Percentiles rank a stretch among this genome's conserved stretches.
phyloP scores from a whole-genome alignment of 2,329 filamentous ascomycete species.

The Aspergillus carbonarius region DNA sequence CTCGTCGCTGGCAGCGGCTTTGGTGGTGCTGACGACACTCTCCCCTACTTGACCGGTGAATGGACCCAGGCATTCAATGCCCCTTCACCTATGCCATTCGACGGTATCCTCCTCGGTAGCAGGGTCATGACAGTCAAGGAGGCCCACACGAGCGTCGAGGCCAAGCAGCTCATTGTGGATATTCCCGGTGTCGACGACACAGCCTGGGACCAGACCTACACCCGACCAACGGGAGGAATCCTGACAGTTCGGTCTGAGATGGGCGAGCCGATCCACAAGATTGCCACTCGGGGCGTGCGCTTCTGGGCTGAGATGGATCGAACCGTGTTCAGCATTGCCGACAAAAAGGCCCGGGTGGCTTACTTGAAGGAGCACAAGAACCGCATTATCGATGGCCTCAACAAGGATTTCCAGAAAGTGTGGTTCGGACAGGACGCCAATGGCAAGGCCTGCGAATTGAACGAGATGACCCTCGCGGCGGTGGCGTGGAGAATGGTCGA shows the following conservation, averaged over 20 bases:
- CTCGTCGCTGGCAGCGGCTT: slow-evolving; percentile 1
- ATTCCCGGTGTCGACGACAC: not conserved
- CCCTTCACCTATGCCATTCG: not conserved
- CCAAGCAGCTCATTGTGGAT: not conserved
- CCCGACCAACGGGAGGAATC: not conserved
- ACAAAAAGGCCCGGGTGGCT: not conserved
- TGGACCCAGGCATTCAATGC: not conserved
- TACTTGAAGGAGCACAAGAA: not conserved
- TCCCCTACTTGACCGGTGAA: not conserved
- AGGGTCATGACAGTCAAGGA: not conserved
- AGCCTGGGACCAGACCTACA: not conserved
- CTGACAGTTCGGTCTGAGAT: not conserved
- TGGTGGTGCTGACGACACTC: not conserved
- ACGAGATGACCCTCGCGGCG: not conserved
- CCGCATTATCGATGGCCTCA: not conserved
- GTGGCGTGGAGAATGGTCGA: not conserved
- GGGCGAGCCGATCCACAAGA: slow-evolving; percentile 1
- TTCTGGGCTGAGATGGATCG: slow-evolving; percentile 5
- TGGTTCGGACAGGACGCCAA: not conserved
- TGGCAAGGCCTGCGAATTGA: not conserved
- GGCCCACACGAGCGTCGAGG: not conserved
- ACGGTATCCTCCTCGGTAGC: not conserved
- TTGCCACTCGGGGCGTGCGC: not conserved
- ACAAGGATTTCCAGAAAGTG: not conserved
- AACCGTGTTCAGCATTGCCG: slow-evolving; percentile 4